phyloP scores from a whole-genome alignment of 192 early-diverging fungal species.

The Dispira simplex region DNA sequence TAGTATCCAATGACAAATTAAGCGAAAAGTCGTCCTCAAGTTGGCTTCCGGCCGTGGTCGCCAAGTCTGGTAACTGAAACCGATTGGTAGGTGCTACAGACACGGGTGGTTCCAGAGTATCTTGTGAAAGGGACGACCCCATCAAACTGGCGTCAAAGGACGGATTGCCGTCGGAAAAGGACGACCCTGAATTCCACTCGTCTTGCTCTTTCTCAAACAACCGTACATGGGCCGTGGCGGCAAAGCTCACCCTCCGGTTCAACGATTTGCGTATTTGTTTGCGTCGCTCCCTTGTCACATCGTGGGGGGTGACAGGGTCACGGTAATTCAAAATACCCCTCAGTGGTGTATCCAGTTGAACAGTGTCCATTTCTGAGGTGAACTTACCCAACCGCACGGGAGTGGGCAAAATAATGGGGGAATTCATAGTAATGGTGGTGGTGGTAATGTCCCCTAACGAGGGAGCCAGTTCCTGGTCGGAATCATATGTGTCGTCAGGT shows the following conservation, averaged over 20 bases:
- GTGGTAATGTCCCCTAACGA: too few species aligned
- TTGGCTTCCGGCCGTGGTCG: neutral
- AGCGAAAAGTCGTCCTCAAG: neutral
- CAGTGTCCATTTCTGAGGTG: neutral
- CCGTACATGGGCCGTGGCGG: conserved; percentile 2
- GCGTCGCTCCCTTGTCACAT: neutral
- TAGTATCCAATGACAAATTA: neutral
- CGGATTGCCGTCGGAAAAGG: neutral
- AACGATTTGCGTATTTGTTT: neutral
- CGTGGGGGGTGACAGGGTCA: neutral
- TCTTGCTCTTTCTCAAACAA: neutral
- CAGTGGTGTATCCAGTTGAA: neutral
- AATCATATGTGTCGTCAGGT: too few species aligned
- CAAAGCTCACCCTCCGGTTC: conserved; percentile 7
- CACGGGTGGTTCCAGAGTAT: neutral
- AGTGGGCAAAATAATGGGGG: neutral
- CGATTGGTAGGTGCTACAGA: neutral
- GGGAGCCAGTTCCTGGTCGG: too few species aligned
- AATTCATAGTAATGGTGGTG: neutral
- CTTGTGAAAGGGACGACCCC: neutral
- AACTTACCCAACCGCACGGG: conserved; percentile 5
- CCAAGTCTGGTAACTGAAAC: neutral
- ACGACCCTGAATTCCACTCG: neutral
- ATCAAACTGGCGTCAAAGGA: conserved; percentile 1
- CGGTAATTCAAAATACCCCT: neutral